Evolutionary conservation across 2,329 filamentous ascomycete species (phyloP).

Genomic region (Rugonectria rugulosa): DNA sequence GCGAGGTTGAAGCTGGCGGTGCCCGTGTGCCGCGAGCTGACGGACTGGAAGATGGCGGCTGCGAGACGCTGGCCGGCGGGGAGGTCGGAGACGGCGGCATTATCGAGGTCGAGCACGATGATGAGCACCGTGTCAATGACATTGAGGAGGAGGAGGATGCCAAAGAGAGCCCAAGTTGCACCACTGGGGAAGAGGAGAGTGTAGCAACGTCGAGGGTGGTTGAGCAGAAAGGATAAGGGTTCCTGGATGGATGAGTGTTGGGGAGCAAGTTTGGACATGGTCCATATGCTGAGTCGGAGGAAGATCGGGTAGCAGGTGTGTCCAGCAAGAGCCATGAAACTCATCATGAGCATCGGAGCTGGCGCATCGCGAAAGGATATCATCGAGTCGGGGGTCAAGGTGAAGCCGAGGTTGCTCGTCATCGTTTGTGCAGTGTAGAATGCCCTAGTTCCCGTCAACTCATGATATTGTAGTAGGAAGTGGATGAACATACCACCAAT

Average conservation of each 20-base stretch:
- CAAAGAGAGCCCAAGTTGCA: conserved; percentile 66
- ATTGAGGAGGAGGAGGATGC: conserved; percentile 60
- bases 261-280: conserved; percentile 55
- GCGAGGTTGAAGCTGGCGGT: conserved; percentile 60
- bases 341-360: conserved; percentile 55
- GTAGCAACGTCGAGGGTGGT: conserved; percentile 69
- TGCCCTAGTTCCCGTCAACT: conserved; percentile 44
- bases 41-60: conserved; percentile 66
- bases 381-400: conserved; percentile 63
- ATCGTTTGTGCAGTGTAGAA: conserved; percentile 61
- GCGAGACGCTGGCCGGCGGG: conserved; percentile 56
- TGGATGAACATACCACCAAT: conserved; percentile 57
- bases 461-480: too few relatives aligned
- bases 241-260: conserved; percentile 48
- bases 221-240: conserved; percentile 63
- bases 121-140: conserved; percentile 64
- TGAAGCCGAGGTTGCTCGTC: conserved; percentile 61
- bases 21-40: conserved; percentile 55
- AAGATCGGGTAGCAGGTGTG: conserved; percentile 66
- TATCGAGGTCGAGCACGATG: conserved; percentile 58
- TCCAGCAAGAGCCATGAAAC: conserved; percentile 57
- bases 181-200: conserved; percentile 67
- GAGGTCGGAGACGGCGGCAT: conserved; percentile 55
- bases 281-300: conserved; percentile 66
- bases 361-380: conserved; percentile 54